A percentile compares a stretch with the other conserved stretches of the same genome.
phyloP scores from a whole-genome alignment of 441 rosid genomes.

The Aquilaria agallochum region DNA sequence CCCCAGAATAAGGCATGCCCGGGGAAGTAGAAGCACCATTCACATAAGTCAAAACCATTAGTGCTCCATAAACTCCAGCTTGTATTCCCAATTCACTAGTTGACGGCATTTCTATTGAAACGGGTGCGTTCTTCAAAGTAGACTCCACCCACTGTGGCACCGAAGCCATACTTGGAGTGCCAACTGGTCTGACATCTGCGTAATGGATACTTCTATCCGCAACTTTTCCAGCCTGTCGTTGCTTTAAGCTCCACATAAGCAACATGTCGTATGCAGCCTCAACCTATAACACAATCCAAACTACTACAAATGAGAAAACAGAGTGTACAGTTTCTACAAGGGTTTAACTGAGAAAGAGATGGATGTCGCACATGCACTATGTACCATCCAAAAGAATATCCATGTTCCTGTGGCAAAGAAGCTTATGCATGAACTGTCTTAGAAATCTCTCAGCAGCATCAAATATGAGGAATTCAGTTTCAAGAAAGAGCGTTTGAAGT shows the following conservation, averaged over 20 bases:
- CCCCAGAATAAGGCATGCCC: constrained; percentile 38
- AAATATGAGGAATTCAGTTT: no score
- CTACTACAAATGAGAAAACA: no score
- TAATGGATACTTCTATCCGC: constrained; percentile 64
- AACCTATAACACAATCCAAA: constrained; percentile 34
- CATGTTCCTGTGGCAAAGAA: no score
- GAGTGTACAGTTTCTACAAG: no score
- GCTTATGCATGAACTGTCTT: no score
- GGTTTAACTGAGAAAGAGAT: no score
- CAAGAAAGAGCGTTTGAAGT: no score
- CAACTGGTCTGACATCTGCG: constrained; percentile 82
- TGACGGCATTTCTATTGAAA: constrained; percentile 71
- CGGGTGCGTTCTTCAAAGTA: constrained; percentile 48
- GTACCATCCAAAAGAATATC: no score
- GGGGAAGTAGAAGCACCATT: constrained; percentile 64
- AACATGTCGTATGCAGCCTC: constrained; percentile 98
- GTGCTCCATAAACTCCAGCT: constrained; percentile 89
- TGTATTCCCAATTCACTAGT: constrained; percentile 66
- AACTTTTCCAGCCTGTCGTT: constrained; percentile 88
- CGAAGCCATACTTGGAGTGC: constrained; percentile 42
- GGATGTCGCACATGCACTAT: no score
- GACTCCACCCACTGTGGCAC: constrained; percentile 75
- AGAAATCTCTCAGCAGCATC: no score
- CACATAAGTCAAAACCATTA: constrained; percentile 77
- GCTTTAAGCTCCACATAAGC: constrained; percentile 91